phyloP scores from a whole-genome alignment of 148 eudicot genomes.

The Heliosperma pusillum region DNA sequence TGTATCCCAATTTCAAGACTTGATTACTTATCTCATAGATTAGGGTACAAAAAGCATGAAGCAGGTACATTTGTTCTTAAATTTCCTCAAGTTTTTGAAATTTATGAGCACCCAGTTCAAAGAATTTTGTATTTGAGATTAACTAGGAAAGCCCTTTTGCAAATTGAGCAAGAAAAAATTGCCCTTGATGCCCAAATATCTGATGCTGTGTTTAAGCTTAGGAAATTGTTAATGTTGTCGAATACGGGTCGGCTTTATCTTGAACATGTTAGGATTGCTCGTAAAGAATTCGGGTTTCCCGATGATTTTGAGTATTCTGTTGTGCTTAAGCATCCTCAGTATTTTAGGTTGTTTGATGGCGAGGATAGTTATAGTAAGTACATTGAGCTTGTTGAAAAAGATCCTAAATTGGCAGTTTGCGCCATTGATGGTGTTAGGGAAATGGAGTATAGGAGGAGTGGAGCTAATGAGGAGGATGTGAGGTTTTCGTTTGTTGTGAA shows the following conservation, averaged over 20 bases:
- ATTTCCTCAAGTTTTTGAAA: slow-evolving; percentile 79
- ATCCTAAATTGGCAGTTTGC: slow-evolving; percentile 50
- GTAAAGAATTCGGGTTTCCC: slow-evolving; percentile 83
- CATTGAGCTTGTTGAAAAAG: slow-evolving; percentile 72
- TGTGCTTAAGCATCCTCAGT: slow-evolving; percentile 67
- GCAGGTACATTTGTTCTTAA: slow-evolving; percentile 77
- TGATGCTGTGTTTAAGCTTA: slow-evolving; percentile 60
- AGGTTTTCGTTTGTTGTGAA: slow-evolving; percentile 80
- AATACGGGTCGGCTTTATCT: slow-evolving; percentile 60
- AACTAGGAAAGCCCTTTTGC: slow-evolving; percentile 58
- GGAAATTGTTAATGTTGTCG: slow-evolving; percentile 81
- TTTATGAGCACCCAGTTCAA: slow-evolving; percentile 96
- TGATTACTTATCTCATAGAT: slow-evolving; percentile 50
- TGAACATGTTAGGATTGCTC: slow-evolving; percentile 72
- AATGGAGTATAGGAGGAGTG: slow-evolving; percentile 81
- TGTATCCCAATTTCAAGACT: slow-evolving; percentile 59
- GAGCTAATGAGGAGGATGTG: slow-evolving; percentile 63
- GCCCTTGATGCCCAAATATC: slow-evolving; percentile 65
- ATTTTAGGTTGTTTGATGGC: slow-evolving; percentile 74
- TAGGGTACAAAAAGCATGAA: slow-evolving; percentile 72
- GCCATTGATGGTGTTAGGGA: slow-evolving; percentile 79
- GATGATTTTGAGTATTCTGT: slow-evolving; percentile 89
- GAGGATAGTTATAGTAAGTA: slow-evolving; percentile 63
- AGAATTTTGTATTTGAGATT: slow-evolving; percentile 78
- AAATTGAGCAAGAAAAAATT: slow-evolving; percentile 66